Evolutionary conservation across 2,329 filamentous ascomycete genomes (phyloP), one percentile per base, ranked within the genome.

Genomic region (Paraconiothyrium brasiliense): DNA sequence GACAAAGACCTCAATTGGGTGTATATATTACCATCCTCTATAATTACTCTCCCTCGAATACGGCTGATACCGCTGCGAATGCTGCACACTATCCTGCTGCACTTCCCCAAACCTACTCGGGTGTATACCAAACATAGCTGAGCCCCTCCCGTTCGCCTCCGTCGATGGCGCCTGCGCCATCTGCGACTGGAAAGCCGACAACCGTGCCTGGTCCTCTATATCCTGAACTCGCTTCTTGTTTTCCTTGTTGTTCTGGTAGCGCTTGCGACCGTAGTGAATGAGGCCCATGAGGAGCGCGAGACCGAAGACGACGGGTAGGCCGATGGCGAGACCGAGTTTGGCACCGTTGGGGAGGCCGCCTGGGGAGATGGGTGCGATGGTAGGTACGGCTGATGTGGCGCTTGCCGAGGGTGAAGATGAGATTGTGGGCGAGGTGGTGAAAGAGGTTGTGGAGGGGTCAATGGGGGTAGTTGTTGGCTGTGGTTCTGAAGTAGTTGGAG

Each of bases 71-170:
- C 30, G 16, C 34, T 39, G 49, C 32, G 14, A 37, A 13, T 37
- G 32, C 10, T 30, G 20, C 35, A 54, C 50, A 16, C 4, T n/a
- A 4, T 16, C 37, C 50, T 54, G 20, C 50, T 43, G n/a, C 2
- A 54, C 50, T 30, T 46, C 52, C 39, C 52, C 39, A 14, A 55
- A 55, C 39, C 52, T 34, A 24, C 39, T 46, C n/a, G 52, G 52
- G 22, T 55, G 52, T 6, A 46, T 35, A 11, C 39, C 52, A 34
- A 34, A 35, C 52, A 55, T 34, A 13, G 52, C 52, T 6, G 39
- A 32, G 6, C 39, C 52, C 41, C 52, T 46, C 24, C 27, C 9
- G 7, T 46, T 24, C n/a, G 9, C 34, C 4, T 20, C 32, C 16
- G 16, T 9, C 1, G 16, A 16, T n/a, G 24, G n/a, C 14, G 39